phyloP scores from a whole-genome alignment of 2,329 filamentous ascomycete genomes.

The Pestalotiopsis sp. region DNA sequence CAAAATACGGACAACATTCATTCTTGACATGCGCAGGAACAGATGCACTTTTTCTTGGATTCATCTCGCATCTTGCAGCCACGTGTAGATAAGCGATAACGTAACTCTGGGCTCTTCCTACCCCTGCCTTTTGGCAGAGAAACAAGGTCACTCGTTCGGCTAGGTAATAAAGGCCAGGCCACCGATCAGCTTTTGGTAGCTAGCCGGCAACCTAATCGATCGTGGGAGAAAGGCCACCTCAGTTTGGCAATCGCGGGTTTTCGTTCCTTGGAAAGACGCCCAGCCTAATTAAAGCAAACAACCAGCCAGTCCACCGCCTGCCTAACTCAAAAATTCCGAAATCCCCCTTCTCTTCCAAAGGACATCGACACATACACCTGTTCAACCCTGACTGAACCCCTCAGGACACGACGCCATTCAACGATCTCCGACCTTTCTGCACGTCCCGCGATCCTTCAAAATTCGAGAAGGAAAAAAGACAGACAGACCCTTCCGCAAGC shows the following conservation, averaged over 20 bases:
- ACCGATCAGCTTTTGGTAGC: background rate
- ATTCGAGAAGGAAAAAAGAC: too few species aligned
- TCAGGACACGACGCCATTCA: background rate
- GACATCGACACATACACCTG: background rate
- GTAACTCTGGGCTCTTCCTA: background rate
- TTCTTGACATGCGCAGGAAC: background rate
- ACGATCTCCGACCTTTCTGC: background rate
- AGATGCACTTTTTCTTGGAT: background rate
- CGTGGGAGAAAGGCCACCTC: background rate
- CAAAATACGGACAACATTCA: background rate
- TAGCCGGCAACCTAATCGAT: background rate
- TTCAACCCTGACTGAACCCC: background rate
- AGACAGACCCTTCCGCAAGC: background rate
- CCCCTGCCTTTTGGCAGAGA: background rate
- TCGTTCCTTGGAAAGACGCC: background rate
- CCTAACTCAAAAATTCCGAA: constrained; percentile 12
- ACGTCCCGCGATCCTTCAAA: background rate
- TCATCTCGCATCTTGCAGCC: constrained; percentile 9
- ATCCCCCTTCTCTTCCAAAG: background rate
- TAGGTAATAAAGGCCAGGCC: constrained; percentile 12
- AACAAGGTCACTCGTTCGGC: background rate
- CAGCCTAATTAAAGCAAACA: background rate
- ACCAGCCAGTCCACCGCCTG: constrained; percentile 11
- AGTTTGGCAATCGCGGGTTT: constrained; percentile 1
- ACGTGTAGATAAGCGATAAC: constrained; percentile 24